A percentile compares a stretch with the other conserved stretches of the same genome.
Conservation (phyloP, 805 yeast genomes). For the Saccharomycopsis vini region DNA sequence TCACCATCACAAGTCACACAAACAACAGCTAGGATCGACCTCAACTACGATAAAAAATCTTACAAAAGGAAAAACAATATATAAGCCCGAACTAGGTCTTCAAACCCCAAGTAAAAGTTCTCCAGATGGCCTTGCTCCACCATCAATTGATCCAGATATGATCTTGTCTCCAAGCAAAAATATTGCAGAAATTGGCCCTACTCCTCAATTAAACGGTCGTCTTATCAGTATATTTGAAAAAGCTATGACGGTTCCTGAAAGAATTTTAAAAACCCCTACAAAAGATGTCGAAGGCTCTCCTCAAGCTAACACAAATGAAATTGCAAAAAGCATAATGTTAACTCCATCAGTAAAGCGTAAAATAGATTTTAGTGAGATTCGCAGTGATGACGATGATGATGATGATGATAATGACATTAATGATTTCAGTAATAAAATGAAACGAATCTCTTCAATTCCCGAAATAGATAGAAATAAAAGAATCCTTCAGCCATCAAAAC, state of each 20-base stretch:
- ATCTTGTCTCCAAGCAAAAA: slow-evolving; percentile 2
- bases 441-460: no score
- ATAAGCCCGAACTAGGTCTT: background rate
- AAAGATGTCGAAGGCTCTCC: slow-evolving; percentile 16
- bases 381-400: slow-evolving; percentile 9
- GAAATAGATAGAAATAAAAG: background rate
- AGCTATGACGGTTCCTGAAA: background rate
- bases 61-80: background rate
- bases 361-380: slow-evolving; percentile 6
- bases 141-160: background rate
- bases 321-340: background rate
- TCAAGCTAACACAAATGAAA: no score
- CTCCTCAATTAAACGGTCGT: slow-evolving; percentile 18
- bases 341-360: slow-evolving; percentile 11
- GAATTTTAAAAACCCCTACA: slow-evolving; percentile 6
- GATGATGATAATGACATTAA: background rate
- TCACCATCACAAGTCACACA: background rate
- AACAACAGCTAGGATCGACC: no score
- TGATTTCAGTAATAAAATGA: no score
- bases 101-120: slow-evolving; percentile 13
- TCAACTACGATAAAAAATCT: background rate
- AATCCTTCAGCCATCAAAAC: background rate
- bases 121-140: background rate
- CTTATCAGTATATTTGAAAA: slow-evolving; percentile 17
- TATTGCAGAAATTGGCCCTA: slow-evolving; percentile 13